Evolutionary conservation across 2,329 filamentous ascomycete species (phyloP), one percentile per base, ranked within the genome.

Genomic region (Colletotrichum sansevieriae): DNA sequence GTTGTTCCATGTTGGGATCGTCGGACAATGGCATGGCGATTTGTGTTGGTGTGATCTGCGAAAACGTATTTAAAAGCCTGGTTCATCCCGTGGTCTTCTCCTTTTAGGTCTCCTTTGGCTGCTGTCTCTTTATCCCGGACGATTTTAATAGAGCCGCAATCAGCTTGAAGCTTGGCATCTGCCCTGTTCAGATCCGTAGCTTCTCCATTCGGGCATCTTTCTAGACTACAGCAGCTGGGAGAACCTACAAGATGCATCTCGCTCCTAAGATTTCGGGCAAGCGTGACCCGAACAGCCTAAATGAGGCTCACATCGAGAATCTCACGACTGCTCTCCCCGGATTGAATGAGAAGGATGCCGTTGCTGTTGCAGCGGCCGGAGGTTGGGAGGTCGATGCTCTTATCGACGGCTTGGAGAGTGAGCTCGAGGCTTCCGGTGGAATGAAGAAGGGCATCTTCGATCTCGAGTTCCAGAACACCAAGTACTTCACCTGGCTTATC

Each of bases 401-500:
- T 58, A 82, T 83, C 39, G 73, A 73, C 25, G 78, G 80, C 56
- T 80, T 83, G 80, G 82, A 83, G 72, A 73, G 73, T 10, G 76
- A 83, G 73, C 77, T 83, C 18, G 77, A 76, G 11, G 63, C 66
- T 8, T 46, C 62, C 5, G 66, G 66, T 18, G 66, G 66, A 13
- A 13, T 69, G n/a, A 75, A 77, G 25, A 78, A 74, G 29, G 78
- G 81, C 44, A 80, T 83, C 70, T 88, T 89, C 74, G 81, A 90
- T 46, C 71, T 91, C 49, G 79, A 86, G 41, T 89, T 92, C 78
- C 83, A 82, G 58, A 85, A 91, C 75, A 88, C 90, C 0, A 86
- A 88, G 74, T 93, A 92, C 76, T 69, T 69, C 56, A 93, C 90
- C 29, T 91, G 85, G 82, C 79, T 91, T 15, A 83, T 92, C 13